Evolutionary conservation across 805 yeast genomes (phyloP), one percentile per base, ranked within the genome.

Genomic region (Nakazawaea wickerhamii): DNA sequence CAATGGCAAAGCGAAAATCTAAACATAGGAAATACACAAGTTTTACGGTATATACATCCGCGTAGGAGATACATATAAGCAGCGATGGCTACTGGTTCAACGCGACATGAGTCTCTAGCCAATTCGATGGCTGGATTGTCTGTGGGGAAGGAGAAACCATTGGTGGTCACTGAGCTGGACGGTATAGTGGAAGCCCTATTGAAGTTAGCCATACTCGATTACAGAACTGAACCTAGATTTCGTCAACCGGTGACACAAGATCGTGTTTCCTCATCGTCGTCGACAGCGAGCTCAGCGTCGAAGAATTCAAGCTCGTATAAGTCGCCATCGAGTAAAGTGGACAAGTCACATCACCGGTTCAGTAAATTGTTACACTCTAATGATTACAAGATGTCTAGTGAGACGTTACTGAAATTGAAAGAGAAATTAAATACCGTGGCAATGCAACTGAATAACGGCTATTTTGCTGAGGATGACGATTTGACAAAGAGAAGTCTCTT

Each of bases 161-260:
- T 28, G 18, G 28, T 19, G 4, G n/a, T n/a, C n/a, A n/a, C n/a
- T n/a, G 36, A 10, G 13, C 19, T 19, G n/a, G 28, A 18, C 7
- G 18, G 17, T 15, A 19, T 33, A 17, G 9, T 33, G 13, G 40
- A 35, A 13, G 67, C 73, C 23, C 68, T 80, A 1, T 53, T 83
- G 36, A 77, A 79, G 51, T 59, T 79, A 5, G 55, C 81, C 2
- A 57, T 84, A 10, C 55, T 84, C 15, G 82, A 78, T 37, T 81
- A 83, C 51, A 62, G 74, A 41, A 76, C 71, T 45, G 87, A 81
- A 57, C 85, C 85, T 2, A 59, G 87, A 28, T 82, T 81, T 60
- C 59, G 70, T 40, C 66, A 63, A 13, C 64, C 64, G n/a, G 36
- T 40, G 7, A n/a, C 38, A 6, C 11, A 23, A 13, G 17, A 30